These are phyloP conservation scores for Polyrhizophydium stewartii DNA, from an alignment of 371 early-diverging fungal genomes.

Conservation along the genomic window DNA sequence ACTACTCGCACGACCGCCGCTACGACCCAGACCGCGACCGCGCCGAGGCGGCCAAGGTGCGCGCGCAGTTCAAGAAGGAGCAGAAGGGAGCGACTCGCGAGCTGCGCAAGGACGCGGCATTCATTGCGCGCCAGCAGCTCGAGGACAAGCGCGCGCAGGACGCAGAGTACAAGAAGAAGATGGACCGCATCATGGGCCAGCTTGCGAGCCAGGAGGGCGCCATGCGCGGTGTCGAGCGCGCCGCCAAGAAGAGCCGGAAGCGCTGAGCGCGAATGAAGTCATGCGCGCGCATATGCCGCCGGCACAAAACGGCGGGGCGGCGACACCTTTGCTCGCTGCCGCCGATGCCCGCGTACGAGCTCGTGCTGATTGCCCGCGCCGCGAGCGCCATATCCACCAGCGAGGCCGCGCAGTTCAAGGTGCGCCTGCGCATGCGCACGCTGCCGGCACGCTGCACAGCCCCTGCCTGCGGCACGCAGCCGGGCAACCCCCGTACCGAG, in stretches of 20 bases:
- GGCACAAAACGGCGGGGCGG: no score
- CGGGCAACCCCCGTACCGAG: background rate
- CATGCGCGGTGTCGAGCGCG: conserved; percentile 38
- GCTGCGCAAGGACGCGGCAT: conserved; percentile 87
- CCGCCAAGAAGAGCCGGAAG: conserved; percentile 21
- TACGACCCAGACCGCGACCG: conserved; percentile 62
- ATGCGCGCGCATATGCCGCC: no score
- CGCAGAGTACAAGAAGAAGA: conserved; percentile 75
- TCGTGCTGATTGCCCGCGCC: background rate
- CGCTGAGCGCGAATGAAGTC: no score
- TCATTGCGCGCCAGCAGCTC: conserved; percentile 72
- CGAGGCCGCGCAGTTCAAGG: background rate
- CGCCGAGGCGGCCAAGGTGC: conserved; percentile 68
- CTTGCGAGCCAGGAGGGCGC: conserved; percentile 47
- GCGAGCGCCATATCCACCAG: background rate
- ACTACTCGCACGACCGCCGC: conserved; percentile 66
- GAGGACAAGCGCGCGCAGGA: conserved; percentile 74
- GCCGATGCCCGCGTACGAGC: no score
- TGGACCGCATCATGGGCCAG: conserved; percentile 75
- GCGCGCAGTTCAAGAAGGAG: conserved; percentile 80
- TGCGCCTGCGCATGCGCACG: background rate
- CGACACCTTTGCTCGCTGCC: no score
- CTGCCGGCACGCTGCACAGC: background rate
- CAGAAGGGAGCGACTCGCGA: conserved; percentile 91
- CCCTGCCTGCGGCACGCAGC: background rate